Conservation (phyloP, 257 asterid genomes). For the Gynochthodes officinalis region DNA sequence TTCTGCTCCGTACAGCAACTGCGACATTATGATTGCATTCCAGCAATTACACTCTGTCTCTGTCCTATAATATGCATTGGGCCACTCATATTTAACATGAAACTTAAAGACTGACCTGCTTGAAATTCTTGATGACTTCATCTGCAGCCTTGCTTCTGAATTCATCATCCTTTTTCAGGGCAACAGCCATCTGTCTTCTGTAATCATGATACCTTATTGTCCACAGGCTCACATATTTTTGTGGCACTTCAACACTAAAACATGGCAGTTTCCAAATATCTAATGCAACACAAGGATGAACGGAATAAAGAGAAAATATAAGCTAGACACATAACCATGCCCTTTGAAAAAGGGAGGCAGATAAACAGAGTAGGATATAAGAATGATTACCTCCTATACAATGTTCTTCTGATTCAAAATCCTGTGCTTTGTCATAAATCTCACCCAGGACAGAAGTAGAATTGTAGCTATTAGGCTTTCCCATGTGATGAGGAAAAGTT, state of each 20-base stretch:
- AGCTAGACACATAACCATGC: not conserved
- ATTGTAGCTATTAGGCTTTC: constrained; percentile 32
- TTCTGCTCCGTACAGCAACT: constrained; percentile 60
- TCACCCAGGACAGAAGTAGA: constrained; percentile 65
- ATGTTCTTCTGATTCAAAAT: constrained; percentile 26
- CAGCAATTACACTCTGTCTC: not conserved
- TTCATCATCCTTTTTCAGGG: constrained; percentile 31
- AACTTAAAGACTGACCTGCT: constrained; percentile 39
- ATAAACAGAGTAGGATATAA: not conserved
- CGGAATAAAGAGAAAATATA: not conserved
- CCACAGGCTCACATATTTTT: constrained; percentile 38
- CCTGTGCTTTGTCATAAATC: constrained; percentile 43
- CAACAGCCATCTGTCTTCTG: constrained; percentile 46
- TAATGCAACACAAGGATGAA: constrained; percentile 14
- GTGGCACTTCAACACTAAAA: constrained; percentile 33
- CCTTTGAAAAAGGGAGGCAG: not conserved
- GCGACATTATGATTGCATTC: constrained; percentile 27
- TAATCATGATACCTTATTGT: constrained; percentile 34
- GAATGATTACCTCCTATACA: constrained; percentile 32
- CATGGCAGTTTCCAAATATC: constrained; percentile 54
- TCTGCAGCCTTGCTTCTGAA: constrained; percentile 39
- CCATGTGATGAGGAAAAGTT: constrained; percentile 68
- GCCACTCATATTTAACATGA: not conserved
- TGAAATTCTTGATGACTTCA: constrained; percentile 55
- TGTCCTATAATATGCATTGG: not conserved